phyloP scores from a whole-genome alignment of 495 filamentous ascomycete species.

The Entonaema liquescens region DNA sequence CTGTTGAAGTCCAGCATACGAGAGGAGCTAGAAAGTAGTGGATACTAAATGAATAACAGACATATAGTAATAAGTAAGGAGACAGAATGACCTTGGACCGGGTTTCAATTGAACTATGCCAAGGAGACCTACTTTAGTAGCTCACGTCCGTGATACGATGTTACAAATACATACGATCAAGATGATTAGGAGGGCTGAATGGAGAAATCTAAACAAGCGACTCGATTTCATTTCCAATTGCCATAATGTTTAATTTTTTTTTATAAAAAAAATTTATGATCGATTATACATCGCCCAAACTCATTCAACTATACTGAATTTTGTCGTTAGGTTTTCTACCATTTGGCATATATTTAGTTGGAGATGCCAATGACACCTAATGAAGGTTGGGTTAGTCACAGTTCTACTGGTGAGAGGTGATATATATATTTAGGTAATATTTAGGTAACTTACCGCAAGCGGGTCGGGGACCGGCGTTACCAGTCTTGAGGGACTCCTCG shows the following conservation, averaged over 20 bases:
- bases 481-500: constrained; percentile 96
- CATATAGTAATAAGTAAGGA: neutral
- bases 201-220: neutral
- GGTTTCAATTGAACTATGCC: neutral
- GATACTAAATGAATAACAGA: neutral
- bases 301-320: constrained; percentile 11
- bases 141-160: neutral
- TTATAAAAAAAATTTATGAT: constrained; percentile 20
- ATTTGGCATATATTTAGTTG: constrained; percentile 48
- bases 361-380: constrained; percentile 90
- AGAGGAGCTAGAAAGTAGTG: no score
- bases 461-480: constrained; percentile 90
- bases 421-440: neutral
- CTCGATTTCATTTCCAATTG: neutral
- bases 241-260: constrained; percentile 9
- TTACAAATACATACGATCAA: neutral
- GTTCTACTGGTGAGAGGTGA: neutral
- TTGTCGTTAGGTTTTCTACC: constrained; percentile 2
- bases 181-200: neutral
- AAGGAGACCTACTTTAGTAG: neutral
- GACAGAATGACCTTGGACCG: neutral
- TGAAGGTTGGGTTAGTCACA: constrained; percentile 21
- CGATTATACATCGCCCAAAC: constrained; percentile 21
- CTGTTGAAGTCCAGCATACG: neutral
- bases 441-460: constrained; percentile 77